These are phyloP conservation scores for Escallonia herrerae DNA, from an alignment of 129 eudicot species.

Conservation along the genomic window DNA sequence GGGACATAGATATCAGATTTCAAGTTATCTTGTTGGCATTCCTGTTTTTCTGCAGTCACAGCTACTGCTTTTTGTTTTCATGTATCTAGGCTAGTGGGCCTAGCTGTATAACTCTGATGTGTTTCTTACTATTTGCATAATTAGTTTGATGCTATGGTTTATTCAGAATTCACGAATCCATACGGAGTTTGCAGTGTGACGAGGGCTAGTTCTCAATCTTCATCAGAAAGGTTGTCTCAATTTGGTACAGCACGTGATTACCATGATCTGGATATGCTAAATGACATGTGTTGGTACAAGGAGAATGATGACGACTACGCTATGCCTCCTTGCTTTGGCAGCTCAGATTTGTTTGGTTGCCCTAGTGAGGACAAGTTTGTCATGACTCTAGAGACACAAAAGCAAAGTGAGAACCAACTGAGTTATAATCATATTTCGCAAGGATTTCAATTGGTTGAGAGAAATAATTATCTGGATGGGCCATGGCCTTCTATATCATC, in stretches of 20 bases:
- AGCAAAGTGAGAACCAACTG: slow-evolving; percentile 23
- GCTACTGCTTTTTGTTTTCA: too few species aligned
- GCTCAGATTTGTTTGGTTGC: slow-evolving; percentile 38
- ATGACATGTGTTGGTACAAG: slow-evolving; percentile 66
- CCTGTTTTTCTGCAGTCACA: neutral
- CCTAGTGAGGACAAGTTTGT: slow-evolving; percentile 88
- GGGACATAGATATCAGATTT: too few species aligned
- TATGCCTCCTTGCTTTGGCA: slow-evolving; percentile 49
- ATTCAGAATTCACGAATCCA: slow-evolving; percentile 82
- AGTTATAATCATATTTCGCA: slow-evolving; percentile 29
- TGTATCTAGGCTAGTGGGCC: too few species aligned
- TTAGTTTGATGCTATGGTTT: neutral
- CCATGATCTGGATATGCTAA: slow-evolving; percentile 92
- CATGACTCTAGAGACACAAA: slow-evolving; percentile 37
- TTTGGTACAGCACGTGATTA: slow-evolving; percentile 94
- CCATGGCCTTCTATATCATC: slow-evolving; percentile 30
- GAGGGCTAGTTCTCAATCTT: slow-evolving; percentile 58
- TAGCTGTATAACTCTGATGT: too few species aligned
- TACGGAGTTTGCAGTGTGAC: slow-evolving; percentile 46
- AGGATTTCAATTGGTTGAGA: slow-evolving; percentile 22
- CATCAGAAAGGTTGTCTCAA: slow-evolving; percentile 84
- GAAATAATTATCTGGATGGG: slow-evolving; percentile 24
- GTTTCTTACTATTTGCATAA: neutral
- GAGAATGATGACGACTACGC: slow-evolving; percentile 74
- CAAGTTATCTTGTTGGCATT: too few species aligned